Conservation (phyloP, 352 stramenopile genomes). For the Pilasporangium apinafurcum region DNA sequence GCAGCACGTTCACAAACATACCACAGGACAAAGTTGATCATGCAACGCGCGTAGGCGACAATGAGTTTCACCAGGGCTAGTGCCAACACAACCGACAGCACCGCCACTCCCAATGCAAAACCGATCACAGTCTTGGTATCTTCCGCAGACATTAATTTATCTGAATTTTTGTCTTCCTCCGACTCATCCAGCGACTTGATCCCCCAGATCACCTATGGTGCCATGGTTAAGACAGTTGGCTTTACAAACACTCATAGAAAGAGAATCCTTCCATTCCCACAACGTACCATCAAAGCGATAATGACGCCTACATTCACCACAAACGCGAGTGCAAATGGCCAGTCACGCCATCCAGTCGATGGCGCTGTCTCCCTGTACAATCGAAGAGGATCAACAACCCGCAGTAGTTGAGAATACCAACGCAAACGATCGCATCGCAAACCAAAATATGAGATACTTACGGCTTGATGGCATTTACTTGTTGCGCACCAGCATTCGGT, state of each 20-base stretch:
- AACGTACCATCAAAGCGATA: constrained; percentile 39
- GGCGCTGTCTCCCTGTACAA: constrained; percentile 17
- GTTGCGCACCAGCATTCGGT: no score
- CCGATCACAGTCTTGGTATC: constrained; percentile 58
- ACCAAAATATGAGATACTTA: constrained; percentile 12
- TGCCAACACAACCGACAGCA: constrained; percentile 51
- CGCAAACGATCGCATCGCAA: background rate
- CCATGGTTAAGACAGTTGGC: background rate
- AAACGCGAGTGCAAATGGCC: constrained; percentile 77
- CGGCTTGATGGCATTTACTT: constrained; percentile 70
- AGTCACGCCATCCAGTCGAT: constrained; percentile 52
- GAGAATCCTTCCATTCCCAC: background rate
- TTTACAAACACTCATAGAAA: background rate
- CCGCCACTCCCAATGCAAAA: constrained; percentile 46
- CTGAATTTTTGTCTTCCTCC: constrained; percentile 28
- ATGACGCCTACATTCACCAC: constrained; percentile 72
- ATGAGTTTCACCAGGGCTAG: constrained; percentile 77
- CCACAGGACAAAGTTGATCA: constrained; percentile 85
- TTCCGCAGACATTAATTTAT: constrained; percentile 36
- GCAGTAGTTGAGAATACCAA: constrained; percentile 11
- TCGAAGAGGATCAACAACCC: no score
- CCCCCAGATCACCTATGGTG: constrained; percentile 40
- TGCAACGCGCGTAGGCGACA: constrained; percentile 62
- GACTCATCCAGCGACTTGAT: constrained; percentile 39
- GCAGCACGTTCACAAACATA: no score